phyloP scores from a whole-genome alignment of 305 asterid genomes.

The Rubia tinctorum region DNA sequence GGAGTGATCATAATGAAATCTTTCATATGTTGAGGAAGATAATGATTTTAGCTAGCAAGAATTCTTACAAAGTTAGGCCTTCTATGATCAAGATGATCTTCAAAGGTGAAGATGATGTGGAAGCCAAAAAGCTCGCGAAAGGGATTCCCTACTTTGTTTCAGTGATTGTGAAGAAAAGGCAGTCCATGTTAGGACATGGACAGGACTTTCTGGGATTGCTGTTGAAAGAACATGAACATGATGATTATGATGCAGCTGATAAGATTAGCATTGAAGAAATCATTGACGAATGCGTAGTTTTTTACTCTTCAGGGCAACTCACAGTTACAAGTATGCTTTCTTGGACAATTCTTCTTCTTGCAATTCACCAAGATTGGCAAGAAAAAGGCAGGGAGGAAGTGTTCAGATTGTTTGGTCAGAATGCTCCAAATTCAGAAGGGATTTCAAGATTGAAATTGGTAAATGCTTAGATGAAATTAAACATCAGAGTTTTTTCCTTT shows the following conservation, averaged over 20 bases:
- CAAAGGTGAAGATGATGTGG: constrained; percentile 7
- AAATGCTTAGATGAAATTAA: not conserved
- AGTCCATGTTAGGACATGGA: not conserved
- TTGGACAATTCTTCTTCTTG: constrained; percentile 27
- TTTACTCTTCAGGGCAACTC: constrained; percentile 39
- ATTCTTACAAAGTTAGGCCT: not conserved
- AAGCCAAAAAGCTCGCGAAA: constrained; percentile 6
- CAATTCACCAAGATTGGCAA: constrained; percentile 39
- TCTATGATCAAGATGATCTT: not conserved
- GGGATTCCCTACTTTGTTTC: not conserved
- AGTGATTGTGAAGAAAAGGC: constrained; percentile 7
- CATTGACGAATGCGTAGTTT: constrained; percentile 33
- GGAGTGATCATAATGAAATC: not conserved
- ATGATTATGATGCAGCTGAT: constrained; percentile 13
- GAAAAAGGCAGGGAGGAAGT: constrained; percentile 41
- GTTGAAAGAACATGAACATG: constrained; percentile 18
- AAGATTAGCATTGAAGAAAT: constrained; percentile 26
- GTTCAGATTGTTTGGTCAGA: constrained; percentile 16
- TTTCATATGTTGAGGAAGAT: constrained; percentile 1
- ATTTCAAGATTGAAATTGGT: constrained; percentile 20
- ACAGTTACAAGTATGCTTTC: constrained; percentile 30
- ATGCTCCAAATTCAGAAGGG: constrained; percentile 17
- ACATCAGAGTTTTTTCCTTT: not conserved
- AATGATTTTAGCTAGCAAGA: not conserved
- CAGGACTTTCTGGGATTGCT: constrained; percentile 18